phyloP scores from a whole-genome alignment of 1,139 yeast genomes.

The Pichia sp. region DNA sequence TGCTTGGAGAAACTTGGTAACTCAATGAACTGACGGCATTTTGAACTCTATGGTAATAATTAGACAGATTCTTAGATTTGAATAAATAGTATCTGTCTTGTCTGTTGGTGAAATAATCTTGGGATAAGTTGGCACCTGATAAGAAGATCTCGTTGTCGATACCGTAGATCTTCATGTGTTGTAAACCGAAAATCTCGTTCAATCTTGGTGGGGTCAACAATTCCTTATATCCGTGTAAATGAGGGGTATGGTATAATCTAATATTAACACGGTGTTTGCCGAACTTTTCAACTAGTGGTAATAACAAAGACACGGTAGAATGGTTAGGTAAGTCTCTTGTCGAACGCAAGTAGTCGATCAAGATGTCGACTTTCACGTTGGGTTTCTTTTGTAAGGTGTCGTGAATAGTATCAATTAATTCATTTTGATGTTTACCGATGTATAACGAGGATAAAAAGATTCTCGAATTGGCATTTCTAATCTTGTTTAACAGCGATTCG shows the following conservation, averaged over 20 bases:
- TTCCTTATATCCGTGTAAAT: conserved; percentile 66
- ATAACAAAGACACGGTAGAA: conserved; percentile 75
- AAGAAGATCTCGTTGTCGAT: conserved; percentile 87
- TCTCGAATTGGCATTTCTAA: conserved; percentile 51
- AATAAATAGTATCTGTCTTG: conserved; percentile 91
- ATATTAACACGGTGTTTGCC: conserved; percentile 73
- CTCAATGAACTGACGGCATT: conserved; percentile 65
- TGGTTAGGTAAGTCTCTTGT: conserved; percentile 86
- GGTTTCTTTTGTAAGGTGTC: conserved; percentile 59
- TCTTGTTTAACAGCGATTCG: conserved; percentile 53
- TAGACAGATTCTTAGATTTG: conserved; percentile 53
- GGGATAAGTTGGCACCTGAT: conserved; percentile 88
- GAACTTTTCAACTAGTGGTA: conserved; percentile 62
- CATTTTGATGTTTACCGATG: conserved; percentile 80
- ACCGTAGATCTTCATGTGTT: conserved; percentile 97
- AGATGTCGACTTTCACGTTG: conserved; percentile 63
- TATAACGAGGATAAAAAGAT: conserved; percentile 84
- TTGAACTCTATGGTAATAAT: conserved; percentile 73
- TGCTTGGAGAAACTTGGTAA: conserved; percentile 55
- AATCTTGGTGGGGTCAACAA: conserved; percentile 73
- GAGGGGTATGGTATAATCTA: conserved; percentile 89
- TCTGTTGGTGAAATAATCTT: conserved; percentile 92
- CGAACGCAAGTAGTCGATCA: conserved; percentile 88
- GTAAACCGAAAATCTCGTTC: conserved; percentile 91
- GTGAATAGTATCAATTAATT: conserved; percentile 59